These are phyloP conservation scores for Fusarium staphyleae DNA, from an alignment of 2,329 filamentous ascomycete species.

Conservation along the genomic window DNA sequence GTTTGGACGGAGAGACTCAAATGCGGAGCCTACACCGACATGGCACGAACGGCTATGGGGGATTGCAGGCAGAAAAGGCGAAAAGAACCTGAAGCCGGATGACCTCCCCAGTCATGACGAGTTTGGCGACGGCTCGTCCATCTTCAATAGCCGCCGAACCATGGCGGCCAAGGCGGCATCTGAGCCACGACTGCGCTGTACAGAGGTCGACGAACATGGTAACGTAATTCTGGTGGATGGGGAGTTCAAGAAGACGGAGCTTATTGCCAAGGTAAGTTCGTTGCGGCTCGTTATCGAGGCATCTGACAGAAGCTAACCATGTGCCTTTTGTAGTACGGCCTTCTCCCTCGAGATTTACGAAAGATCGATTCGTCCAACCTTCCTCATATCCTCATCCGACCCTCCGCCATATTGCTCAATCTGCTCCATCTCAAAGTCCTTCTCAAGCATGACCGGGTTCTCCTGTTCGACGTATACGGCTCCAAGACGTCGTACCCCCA, in stretches of 20 bases:
- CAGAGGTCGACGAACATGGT: constrained; percentile 91
- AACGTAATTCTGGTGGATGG: constrained; percentile 92
- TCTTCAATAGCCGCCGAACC: constrained; percentile 74
- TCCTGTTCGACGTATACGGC: constrained; percentile 96
- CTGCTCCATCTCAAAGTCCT: constrained; percentile 94
- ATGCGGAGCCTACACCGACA: constrained; percentile 40
- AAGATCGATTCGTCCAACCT: constrained; percentile 98
- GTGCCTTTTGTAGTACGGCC: constrained; percentile 71
- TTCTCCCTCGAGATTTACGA: constrained; percentile 90
- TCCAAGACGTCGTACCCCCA: constrained; percentile 94
- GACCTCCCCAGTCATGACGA: constrained; percentile 67
- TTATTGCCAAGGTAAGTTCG: constrained; percentile 82
- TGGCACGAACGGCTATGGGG: constrained; percentile 62
- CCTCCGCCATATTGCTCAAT: constrained; percentile 92
- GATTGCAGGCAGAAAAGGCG: constrained; percentile 46
- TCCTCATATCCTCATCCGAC: constrained; percentile 92
- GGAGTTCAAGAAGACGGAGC: constrained; percentile 96
- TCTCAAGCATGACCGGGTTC: constrained; percentile 91
- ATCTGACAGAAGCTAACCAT: constrained; percentile 6
- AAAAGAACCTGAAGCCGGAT: constrained; percentile 59
- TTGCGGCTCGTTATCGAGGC: background rate
- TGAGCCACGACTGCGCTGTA: constrained; percentile 87
- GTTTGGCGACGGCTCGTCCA: constrained; percentile 60
- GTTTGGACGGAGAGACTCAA: constrained; percentile 29
- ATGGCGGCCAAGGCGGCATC: constrained; percentile 79